Evolutionary conservation across 208 protist species (phyloP), one percentile per base, ranked within the genome.

Genomic region (Naegleria lovaniensis): DNA sequence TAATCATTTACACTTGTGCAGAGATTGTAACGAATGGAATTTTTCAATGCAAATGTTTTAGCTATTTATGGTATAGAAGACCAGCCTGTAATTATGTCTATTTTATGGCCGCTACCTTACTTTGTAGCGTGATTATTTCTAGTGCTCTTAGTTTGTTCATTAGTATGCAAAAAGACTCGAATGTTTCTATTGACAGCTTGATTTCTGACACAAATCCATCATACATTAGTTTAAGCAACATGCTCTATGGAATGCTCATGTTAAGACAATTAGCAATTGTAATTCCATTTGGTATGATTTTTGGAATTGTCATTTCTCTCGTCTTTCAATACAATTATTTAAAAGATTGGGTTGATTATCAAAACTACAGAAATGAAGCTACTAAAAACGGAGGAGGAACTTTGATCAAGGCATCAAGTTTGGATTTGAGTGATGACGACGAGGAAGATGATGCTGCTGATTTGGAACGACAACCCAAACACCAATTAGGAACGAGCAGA

Each of bases 301-400:
- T 79, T 36, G 67, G 67, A 36, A 11, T 9, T 36, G n/a, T 79
- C n/a, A 11, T 79, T 36, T 19, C 29, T 36, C 29, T 79, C 16
- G 29, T 79, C n/a, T 79, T 79, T 33, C 67, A 79, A 79, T 79
- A 36, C 9, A 79, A 79, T 79, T 79, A 79, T 79, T 79, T 79
- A 33, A 79, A 79, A 79, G 67, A 79, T 79, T 79, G 29, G 16
- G 16, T 79, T 29, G 67, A 79, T 9, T 79, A 36, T 36, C 67
- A 79, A 79, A 36, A 79, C 9, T 29, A 36, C 6, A 79, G 67
- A 79, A 67, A 19, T 67, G 55, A 67, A 67, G 9, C 25, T 9
- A 36, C 29, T 79, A 25, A 36, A 13, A 36, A 79, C 9, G 67
- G 67, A 36, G 25, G 25, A 36, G n/a, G 29, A 11, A 13, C 25